Evolutionary conservation across 805 yeast genomes (phyloP).

Genomic region (Candida railenensis): DNA sequence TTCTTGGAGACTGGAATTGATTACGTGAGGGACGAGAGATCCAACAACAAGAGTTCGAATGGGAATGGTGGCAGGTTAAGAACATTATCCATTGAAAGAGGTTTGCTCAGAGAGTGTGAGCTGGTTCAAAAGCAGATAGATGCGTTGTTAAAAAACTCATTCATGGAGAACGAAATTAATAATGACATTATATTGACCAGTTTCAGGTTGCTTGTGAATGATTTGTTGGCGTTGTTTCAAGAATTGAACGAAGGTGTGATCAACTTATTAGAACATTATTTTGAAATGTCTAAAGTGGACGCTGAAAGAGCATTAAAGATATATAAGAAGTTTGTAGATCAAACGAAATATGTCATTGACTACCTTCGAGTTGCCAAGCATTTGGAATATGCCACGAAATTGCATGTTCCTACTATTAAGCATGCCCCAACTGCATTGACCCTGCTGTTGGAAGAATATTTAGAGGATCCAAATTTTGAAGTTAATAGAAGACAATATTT

Average conservation of each 20-base stretch:
- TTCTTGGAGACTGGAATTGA: conserved; percentile 65
- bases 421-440: conserved; percentile 97
- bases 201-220: conserved; percentile 87
- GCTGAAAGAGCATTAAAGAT: conserved; percentile 85
- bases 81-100: conserved; percentile 66
- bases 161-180: conserved; percentile 74
- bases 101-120: conserved; percentile 80
- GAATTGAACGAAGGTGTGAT: conserved; percentile 94
- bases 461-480: conserved; percentile 84
- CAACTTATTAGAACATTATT: conserved; percentile 88
- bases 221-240: conserved; percentile 81
- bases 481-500: conserved; percentile 73
- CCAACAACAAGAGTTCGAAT: conserved; percentile 39
- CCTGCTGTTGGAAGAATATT: conserved; percentile 80
- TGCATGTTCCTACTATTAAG: conserved; percentile 91
- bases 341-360: conserved; percentile 84
- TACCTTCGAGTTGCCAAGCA: conserved; percentile 88
- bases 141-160: conserved; percentile 69
- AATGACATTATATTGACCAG: conserved; percentile 84
- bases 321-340: conserved; percentile 80
- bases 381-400: conserved; percentile 79
- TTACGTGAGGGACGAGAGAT: conserved; percentile 70
- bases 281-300: conserved; percentile 83
- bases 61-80: conserved; percentile 62
- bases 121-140: conserved; percentile 81